These are phyloP conservation scores for Teratosphaeria destructans DNA, from an alignment of 2,329 filamentous ascomycete species.

Conservation along the genomic window DNA sequence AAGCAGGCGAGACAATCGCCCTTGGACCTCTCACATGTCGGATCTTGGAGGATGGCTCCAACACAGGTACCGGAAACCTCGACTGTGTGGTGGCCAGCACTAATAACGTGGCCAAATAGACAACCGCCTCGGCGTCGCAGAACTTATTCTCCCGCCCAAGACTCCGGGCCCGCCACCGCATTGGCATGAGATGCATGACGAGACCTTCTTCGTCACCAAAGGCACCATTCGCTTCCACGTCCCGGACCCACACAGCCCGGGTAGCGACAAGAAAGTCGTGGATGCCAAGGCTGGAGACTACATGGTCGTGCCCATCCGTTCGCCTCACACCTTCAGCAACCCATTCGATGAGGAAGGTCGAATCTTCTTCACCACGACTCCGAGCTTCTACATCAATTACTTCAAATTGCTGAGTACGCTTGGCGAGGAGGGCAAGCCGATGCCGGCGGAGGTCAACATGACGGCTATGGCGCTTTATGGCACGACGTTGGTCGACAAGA, in stretches of 20 bases:
- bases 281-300: conserved; percentile 45
- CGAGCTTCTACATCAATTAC: conserved; percentile 48
- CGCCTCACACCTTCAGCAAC: conserved; percentile 48
- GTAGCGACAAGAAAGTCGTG: conserved; percentile 28
- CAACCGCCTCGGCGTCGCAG: conserved; percentile 39
- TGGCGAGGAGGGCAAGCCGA: conserved; percentile 33
- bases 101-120: conserved; percentile 20
- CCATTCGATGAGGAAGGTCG: conserved; percentile 43
- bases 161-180: conserved; percentile 40
- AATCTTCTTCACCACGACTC: conserved; percentile 49
- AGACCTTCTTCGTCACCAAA: conserved; percentile 46
- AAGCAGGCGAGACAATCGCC: conserved; percentile 39
- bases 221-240: conserved; percentile 44
- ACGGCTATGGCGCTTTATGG: conserved; percentile 42
- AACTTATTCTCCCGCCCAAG: conserved; percentile 39
- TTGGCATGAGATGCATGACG: conserved; percentile 50
- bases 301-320: conserved; percentile 44
- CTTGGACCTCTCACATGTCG: conserved; percentile 41
- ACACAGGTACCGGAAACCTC: conserved; percentile 29
- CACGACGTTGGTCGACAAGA: conserved; percentile 36
- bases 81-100: not conserved
- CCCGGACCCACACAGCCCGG: conserved; percentile 22
- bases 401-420: conserved; percentile 43
- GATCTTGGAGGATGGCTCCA: conserved; percentile 42
- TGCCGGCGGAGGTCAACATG: conserved; percentile 40